Percentiles rank a stretch among this genome's conserved stretches.
phyloP scores from a whole-genome alignment of 2,329 filamentous ascomycete genomes.

The Trichoderma endophyticum region DNA sequence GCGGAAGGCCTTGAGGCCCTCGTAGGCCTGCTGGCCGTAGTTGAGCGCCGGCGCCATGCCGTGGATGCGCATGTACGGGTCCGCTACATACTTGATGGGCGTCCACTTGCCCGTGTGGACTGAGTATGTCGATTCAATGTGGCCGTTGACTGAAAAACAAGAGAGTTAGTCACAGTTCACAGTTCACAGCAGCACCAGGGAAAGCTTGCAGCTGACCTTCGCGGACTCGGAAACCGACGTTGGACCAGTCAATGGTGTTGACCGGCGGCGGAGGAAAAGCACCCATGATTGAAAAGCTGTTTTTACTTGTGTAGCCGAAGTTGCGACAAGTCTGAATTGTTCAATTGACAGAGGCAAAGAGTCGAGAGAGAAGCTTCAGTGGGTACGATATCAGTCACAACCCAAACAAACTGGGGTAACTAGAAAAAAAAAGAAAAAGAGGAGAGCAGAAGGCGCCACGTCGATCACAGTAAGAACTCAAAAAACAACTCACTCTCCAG shows the following conservation, averaged over 20 bases:
- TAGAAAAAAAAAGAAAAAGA: background rate
- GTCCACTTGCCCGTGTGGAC: conserved; percentile 73
- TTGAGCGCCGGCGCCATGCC: conserved; percentile 95
- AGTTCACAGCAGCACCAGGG: background rate
- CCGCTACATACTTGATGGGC: conserved; percentile 71
- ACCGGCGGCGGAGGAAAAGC: conserved; percentile 74
- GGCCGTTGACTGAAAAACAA: conserved; percentile 70
- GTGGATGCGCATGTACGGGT: conserved; percentile 84
- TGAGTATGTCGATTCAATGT: conserved; percentile 85
- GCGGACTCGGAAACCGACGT: conserved; percentile 88
- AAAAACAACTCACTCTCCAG: background rate
- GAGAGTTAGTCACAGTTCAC: background rate
- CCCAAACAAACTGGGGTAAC: background rate
- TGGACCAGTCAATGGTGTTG: conserved; percentile 85
- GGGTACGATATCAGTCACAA: background rate
- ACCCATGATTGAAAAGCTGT: conserved; percentile 38
- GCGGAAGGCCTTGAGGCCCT: conserved; percentile 97
- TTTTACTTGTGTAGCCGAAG: background rate
- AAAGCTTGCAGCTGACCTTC: conserved; percentile 60
- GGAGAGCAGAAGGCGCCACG: background rate
- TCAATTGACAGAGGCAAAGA: background rate
- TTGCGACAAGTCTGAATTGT: background rate
- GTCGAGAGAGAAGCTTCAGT: background rate
- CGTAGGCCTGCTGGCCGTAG: conserved; percentile 96
- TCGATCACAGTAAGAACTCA: conserved; percentile 11